Conservation (phyloP, 192 early-diverging fungal species). For the Coemansia sp. region DNA sequence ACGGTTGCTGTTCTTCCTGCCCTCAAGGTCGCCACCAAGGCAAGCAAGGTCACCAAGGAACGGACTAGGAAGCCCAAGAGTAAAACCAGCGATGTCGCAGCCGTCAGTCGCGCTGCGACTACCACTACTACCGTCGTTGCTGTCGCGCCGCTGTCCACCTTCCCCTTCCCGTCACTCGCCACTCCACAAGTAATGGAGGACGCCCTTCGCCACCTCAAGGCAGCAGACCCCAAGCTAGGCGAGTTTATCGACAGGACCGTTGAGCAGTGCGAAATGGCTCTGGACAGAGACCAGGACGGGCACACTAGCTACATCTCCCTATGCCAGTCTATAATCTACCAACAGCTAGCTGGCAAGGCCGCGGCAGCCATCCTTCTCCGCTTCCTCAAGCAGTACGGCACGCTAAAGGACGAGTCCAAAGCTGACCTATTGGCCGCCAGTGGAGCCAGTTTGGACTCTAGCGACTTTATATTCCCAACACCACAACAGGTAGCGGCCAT, state of each 20-base stretch:
- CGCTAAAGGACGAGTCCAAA: constrained; percentile 28
- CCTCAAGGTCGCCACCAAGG: background rate
- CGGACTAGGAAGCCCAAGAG: constrained; percentile 8
- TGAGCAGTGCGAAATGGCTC: constrained; percentile 30
- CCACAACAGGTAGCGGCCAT: constrained; percentile 57
- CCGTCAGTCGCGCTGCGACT: background rate
- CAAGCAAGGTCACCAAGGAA: constrained; percentile 9
- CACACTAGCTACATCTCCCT: constrained; percentile 47
- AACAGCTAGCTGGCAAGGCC: constrained; percentile 74
- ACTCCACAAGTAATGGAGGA: constrained; percentile 26
- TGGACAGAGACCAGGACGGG: constrained; percentile 25
- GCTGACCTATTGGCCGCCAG: background rate
- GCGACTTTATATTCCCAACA: constrained; percentile 59
- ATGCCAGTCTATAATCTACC: constrained; percentile 64
- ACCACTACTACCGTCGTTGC: background rate
- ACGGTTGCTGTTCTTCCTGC: background rate
- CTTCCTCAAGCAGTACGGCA: constrained; percentile 62
- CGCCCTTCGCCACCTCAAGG: constrained; percentile 50
- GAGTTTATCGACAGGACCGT: constrained; percentile 39
- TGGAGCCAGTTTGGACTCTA: background rate
- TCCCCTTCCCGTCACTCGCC: constrained; percentile 11
- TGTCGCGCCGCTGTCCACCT: background rate
- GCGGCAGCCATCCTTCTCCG: constrained; percentile 61
- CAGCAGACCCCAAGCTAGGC: constrained; percentile 52
- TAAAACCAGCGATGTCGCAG: background rate